These are phyloP conservation scores for Aegilops bicornis DNA, from an alignment of 176 grass and related monocot genomes.

Conservation along the genomic window DNA sequence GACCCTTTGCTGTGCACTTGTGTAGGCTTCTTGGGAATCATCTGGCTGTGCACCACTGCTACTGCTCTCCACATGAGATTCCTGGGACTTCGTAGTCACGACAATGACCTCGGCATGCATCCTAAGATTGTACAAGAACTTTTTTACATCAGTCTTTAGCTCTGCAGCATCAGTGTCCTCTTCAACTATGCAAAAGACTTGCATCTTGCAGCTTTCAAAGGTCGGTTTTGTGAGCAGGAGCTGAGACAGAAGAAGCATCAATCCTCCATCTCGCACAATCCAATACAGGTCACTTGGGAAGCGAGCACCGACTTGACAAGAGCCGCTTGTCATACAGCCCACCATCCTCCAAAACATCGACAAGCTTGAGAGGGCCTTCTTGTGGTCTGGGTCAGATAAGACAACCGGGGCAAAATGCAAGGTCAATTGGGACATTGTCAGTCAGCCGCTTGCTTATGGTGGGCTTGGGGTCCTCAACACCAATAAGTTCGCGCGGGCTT, in stretches of 20 bases:
- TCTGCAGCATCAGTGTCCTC: constrained; percentile 92
- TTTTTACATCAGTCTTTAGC: constrained; percentile 90
- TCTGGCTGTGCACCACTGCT: constrained; percentile 57
- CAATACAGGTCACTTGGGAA: too few species aligned
- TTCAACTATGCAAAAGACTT: constrained; percentile 95
- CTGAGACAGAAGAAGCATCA: constrained; percentile 94
- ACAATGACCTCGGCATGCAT: constrained; percentile 97
- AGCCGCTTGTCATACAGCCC: too few species aligned
- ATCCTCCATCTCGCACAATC: constrained; percentile 92
- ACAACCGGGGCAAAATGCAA: too few species aligned
- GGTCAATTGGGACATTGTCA: too few species aligned
- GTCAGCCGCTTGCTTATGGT: too few species aligned
- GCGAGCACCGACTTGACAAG: too few species aligned
- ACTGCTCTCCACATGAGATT: constrained; percentile 45
- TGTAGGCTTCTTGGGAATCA: constrained; percentile 77
- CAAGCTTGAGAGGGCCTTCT: too few species aligned
- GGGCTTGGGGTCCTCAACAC: too few species aligned
- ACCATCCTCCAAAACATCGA: too few species aligned
- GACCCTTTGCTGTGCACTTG: constrained; percentile 64
- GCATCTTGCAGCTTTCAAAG: constrained; percentile 95
- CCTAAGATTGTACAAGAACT: constrained; percentile 91
- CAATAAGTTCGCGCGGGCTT: too few species aligned
- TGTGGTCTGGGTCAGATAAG: too few species aligned
- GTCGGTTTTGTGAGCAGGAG: constrained; percentile 87
- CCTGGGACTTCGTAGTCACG: constrained; percentile 84